These are phyloP conservation scores for Alternaria novae-zelandiae DNA, from an alignment of 2,329 filamentous ascomycete species.

Conservation along the genomic window DNA sequence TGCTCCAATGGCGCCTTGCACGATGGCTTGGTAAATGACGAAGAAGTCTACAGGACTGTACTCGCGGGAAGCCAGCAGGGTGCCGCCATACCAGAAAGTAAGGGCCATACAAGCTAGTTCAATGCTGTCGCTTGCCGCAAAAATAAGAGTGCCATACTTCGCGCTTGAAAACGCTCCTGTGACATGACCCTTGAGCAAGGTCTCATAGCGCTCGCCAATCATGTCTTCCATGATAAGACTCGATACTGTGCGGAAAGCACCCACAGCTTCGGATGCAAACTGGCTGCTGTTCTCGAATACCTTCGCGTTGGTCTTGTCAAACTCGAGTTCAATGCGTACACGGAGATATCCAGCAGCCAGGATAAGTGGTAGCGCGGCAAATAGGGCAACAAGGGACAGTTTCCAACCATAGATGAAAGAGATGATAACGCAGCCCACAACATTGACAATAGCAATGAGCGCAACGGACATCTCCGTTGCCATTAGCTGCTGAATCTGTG, in stretches of 20 bases:
- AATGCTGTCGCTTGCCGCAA: slow-evolving; percentile 72
- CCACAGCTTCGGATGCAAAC: slow-evolving; percentile 76
- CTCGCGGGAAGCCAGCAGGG: slow-evolving; percentile 52
- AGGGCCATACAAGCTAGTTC: slow-evolving; percentile 68
- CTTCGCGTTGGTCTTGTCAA: slow-evolving; percentile 70
- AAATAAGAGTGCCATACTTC: slow-evolving; percentile 67
- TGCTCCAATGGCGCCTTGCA: slow-evolving; percentile 51
- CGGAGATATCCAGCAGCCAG: slow-evolving; percentile 58
- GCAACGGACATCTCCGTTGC: slow-evolving; percentile 66
- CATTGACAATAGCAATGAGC: slow-evolving; percentile 69
- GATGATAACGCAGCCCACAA: slow-evolving; percentile 70
- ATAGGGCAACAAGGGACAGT: slow-evolving; percentile 70
- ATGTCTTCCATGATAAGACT: slow-evolving; percentile 72
- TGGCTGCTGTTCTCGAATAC: slow-evolving; percentile 76
- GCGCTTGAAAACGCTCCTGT: slow-evolving; percentile 66
- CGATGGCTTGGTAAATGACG: slow-evolving; percentile 60
- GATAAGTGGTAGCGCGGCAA: slow-evolving; percentile 62
- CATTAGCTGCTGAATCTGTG: slow-evolving; percentile 67
- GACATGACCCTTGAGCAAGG: slow-evolving; percentile 66
- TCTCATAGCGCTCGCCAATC: slow-evolving; percentile 67
- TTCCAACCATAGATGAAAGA: slow-evolving; percentile 80
- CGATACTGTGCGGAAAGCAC: slow-evolving; percentile 75
- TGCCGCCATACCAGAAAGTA: slow-evolving; percentile 61
- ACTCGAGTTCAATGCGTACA: slow-evolving; percentile 66
- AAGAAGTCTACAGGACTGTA: slow-evolving; percentile 59